phyloP scores from a whole-genome alignment of 805 yeast genomes.

The Schwanniomyces sp. region DNA sequence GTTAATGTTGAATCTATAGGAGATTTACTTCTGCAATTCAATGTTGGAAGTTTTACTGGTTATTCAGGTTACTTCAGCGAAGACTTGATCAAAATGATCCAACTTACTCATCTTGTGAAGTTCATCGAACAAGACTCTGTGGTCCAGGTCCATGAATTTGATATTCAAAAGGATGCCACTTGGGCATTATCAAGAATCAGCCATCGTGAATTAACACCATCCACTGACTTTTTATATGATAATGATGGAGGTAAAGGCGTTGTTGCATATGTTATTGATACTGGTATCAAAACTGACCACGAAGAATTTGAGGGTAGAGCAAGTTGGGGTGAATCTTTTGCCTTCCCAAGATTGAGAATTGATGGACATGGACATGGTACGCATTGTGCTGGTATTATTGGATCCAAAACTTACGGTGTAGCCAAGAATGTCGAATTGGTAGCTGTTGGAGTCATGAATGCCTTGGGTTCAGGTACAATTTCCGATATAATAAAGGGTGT shows the following conservation, averaged over 20 bases:
- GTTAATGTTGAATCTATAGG: conserved; percentile 21
- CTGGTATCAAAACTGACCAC: conserved; percentile 68
- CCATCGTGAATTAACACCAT: conserved; percentile 28
- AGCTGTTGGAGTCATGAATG: conserved; percentile 43
- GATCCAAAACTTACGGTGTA: conserved; percentile 78
- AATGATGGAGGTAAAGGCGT: conserved; percentile 49
- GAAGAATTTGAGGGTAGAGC: conserved; percentile 69
- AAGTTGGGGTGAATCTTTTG: conserved; percentile 44
- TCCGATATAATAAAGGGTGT: conserved; percentile 44
- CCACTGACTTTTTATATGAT: conserved; percentile 32
- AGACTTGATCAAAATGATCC: conserved; percentile 12
- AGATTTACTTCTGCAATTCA: neutral
- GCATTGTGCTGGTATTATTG: conserved; percentile 88
- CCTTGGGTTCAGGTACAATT: conserved; percentile 38
- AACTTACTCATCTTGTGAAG: conserved; percentile 10
- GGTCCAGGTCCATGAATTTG: conserved; percentile 30
- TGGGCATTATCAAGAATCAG: conserved; percentile 43
- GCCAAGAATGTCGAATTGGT: conserved; percentile 56
- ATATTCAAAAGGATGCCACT: conserved; percentile 36
- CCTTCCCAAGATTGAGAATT: conserved; percentile 32
- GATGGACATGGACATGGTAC: conserved; percentile 91
- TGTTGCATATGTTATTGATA: conserved; percentile 77
- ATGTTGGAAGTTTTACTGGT: conserved; percentile 56
- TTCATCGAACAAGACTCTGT: conserved; percentile 46
- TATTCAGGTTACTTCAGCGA: conserved; percentile 73